Conservation (phyloP, 2,329 filamentous ascomycete species). For the Colletotrichum sansevieriae region DNA sequence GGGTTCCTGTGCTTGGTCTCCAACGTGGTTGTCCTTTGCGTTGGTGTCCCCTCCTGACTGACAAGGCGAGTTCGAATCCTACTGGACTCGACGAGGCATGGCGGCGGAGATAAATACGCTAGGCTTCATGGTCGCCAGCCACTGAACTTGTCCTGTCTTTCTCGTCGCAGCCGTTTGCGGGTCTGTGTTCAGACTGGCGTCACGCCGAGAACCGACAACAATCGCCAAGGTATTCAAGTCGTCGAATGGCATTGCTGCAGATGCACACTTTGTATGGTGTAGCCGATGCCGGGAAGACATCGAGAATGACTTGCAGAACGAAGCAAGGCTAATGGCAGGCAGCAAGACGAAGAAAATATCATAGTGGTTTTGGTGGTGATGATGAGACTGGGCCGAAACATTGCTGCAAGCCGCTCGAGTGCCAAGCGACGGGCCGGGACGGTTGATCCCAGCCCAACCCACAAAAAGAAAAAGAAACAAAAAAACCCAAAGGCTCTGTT, state of each 20-base stretch:
- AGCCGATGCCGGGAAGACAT: background rate
- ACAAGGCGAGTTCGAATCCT: background rate
- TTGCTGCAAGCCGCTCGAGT: constrained; percentile 19
- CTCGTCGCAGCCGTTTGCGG: constrained; percentile 25
- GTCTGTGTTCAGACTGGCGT: background rate
- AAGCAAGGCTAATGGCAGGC: constrained; percentile 14
- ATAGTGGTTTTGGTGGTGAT: background rate
- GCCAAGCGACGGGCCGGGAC: constrained; percentile 26
- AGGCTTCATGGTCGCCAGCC: constrained; percentile 5
- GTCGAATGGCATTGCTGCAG: too few relatives aligned
- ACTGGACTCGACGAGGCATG: background rate
- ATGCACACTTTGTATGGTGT: background rate
- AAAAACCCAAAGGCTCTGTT: too few relatives aligned
- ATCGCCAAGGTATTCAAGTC: background rate
- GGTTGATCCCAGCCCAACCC: background rate
- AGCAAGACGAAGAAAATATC: constrained; percentile 20
- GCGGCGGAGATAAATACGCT: constrained; percentile 1
- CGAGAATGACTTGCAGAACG: background rate
- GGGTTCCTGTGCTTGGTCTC: background rate
- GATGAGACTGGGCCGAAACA: constrained; percentile 34
- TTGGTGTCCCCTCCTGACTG: background rate
- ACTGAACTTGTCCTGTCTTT: background rate
- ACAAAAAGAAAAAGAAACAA: too few relatives aligned
- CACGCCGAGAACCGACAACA: background rate
- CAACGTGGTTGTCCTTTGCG: background rate